These are phyloP conservation scores for Alternaria ethzedia DNA, from an alignment of 2,329 filamentous ascomycete species.

Conservation along the genomic window DNA sequence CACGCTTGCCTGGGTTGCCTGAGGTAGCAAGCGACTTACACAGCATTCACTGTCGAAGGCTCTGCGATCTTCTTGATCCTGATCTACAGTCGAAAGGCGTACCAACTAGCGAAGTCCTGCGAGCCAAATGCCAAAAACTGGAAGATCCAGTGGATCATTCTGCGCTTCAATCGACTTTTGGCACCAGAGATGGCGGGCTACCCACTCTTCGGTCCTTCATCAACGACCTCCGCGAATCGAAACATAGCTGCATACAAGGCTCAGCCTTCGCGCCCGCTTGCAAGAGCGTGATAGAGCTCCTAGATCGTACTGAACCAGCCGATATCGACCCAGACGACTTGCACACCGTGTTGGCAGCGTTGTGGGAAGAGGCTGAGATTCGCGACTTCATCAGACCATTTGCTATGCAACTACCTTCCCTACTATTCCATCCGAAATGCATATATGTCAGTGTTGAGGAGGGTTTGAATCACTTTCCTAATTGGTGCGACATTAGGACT, in stretches of 20 bases:
- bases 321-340: slow-evolving; percentile 22
- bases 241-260: slow-evolving; percentile 41
- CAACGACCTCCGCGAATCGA: slow-evolving; percentile 28
- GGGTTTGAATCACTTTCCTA: background rate
- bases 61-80: slow-evolving; percentile 27
- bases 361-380: slow-evolving; percentile 58
- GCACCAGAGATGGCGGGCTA: background rate
- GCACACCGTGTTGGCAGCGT: slow-evolving; percentile 34
- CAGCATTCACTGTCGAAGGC: slow-evolving; percentile 33
- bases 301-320: slow-evolving; percentile 22
- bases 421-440: slow-evolving; percentile 48
- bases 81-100: slow-evolving; percentile 3
- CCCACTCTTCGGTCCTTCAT: slow-evolving; percentile 32
- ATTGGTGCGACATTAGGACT: background rate
- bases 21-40: slow-evolving; percentile 53
- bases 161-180: background rate
- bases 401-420: slow-evolving; percentile 44
- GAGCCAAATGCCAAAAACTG: slow-evolving; percentile 10
- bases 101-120: slow-evolving; percentile 27
- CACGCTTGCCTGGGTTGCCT: slow-evolving; percentile 48
- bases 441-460: slow-evolving; percentile 21
- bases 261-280: slow-evolving; percentile 37
- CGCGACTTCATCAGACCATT: slow-evolving; percentile 54
- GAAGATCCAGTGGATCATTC: slow-evolving; percentile 4
- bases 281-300: slow-evolving; percentile 21